phyloP scores from a whole-genome alignment of 2,329 filamentous ascomycete species.

The Rutstroemia sp. region DNA sequence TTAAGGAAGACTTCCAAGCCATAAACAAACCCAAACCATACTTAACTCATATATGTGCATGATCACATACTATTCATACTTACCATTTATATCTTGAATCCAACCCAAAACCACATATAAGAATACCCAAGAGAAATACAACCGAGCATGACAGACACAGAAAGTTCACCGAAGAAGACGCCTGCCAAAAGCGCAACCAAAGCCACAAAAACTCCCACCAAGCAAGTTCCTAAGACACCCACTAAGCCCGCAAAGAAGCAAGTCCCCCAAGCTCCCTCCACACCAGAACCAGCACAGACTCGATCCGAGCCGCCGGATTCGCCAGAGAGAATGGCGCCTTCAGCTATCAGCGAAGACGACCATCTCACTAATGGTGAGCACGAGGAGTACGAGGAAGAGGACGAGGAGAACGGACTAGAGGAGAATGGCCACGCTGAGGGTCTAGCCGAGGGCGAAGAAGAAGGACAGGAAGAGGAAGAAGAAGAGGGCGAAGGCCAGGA shows the following conservation, averaged over 20 bases:
- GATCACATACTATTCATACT: background rate
- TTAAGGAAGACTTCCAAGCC: too few relatives aligned
- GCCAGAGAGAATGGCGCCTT: constrained; percentile 5
- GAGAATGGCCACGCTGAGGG: constrained; percentile 1
- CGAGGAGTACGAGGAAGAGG: constrained; percentile 6
- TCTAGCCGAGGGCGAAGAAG: constrained; percentile 4
- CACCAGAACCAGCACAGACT: constrained; percentile 7
- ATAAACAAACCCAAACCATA: background rate
- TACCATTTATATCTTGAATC: too few relatives aligned
- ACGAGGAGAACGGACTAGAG: constrained; percentile 3
- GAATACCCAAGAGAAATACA: background rate
- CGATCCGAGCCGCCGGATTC: constrained; percentile 7
- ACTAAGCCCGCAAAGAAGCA: background rate
- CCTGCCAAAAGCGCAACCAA: background rate
- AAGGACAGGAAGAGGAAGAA: constrained; percentile 5
- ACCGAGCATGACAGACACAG: constrained; percentile 9
- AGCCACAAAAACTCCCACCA: background rate
- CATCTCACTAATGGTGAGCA: constrained; percentile 8
- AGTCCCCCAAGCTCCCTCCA: background rate
- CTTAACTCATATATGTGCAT: background rate
- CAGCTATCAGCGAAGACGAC: constrained; percentile 4
- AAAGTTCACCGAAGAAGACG: constrained; percentile 1
- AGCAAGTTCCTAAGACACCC: background rate
- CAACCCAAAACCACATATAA: too few relatives aligned
- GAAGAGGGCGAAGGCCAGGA: background rate